A percentile compares a stretch with the other conserved stretches of the same genome.
phyloP scores from a whole-genome alignment of 768 basidiomycete species.

The Serendipita indica region DNA sequence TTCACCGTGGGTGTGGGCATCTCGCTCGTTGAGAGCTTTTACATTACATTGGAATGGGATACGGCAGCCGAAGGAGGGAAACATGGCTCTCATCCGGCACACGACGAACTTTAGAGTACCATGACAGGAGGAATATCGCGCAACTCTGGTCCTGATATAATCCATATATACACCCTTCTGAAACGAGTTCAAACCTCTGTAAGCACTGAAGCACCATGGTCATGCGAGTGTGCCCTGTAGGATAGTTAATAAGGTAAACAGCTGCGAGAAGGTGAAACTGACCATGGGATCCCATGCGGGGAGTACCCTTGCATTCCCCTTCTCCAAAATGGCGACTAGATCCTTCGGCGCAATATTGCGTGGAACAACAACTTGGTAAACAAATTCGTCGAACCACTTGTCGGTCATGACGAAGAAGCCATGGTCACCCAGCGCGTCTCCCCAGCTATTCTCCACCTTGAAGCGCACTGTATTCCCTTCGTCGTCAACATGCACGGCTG shows the following conservation, averaged over 20 bases:
- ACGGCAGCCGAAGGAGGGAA: not conserved
- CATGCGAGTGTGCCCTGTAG: not conserved
- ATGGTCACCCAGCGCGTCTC: constrained; percentile 55
- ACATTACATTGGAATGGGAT: constrained; percentile 16
- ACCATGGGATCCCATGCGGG: constrained; percentile 91
- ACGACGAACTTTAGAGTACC: constrained; percentile 4
- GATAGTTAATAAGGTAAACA: not conserved
- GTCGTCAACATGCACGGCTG: constrained; percentile 74
- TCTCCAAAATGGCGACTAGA: constrained; percentile 66
- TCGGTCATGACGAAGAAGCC: constrained; percentile 91
- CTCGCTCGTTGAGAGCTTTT: constrained; percentile 26
- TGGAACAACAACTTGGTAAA: constrained; percentile 88
- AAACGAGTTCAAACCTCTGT: not conserved
- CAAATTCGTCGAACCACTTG: constrained; percentile 82
- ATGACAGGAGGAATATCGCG: not conserved
- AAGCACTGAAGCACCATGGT: too few relatives aligned
- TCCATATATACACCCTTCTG: not conserved
- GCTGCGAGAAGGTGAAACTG: constrained; percentile 14
- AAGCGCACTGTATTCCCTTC: constrained; percentile 60
- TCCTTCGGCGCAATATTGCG: constrained; percentile 65
- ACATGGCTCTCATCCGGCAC: not conserved
- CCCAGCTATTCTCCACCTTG: constrained; percentile 97
- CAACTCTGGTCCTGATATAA: not conserved
- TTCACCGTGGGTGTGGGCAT: constrained; percentile 30
- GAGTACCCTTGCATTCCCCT: constrained; percentile 47